Evolutionary conservation across 768 basidiomycete genomes (phyloP), one percentile per base, ranked within the genome.

Genomic region (Lactarius vividus): DNA sequence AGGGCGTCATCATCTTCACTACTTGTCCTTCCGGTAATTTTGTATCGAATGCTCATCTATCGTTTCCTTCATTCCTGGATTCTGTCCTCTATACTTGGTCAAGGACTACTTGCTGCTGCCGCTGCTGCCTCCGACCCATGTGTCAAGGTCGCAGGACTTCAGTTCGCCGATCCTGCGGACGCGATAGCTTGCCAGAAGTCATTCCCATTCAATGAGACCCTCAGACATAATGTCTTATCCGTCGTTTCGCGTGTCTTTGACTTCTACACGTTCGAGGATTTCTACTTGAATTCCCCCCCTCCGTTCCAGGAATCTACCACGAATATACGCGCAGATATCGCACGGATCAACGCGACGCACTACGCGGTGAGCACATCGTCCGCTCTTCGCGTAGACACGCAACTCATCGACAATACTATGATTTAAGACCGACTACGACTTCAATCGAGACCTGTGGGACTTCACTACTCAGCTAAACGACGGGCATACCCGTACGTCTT

Each of bases 361-460:
- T 88, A 81, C 57, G 73, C 72, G 67, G 85, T 84, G 65, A 60
- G 75, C 59, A 5, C 18, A 11, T 37, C 44, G 9, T 42, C 10
- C 29, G 0, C 29, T 3, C 46, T 42, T 9, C 18, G 10, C 2
- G 8, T 7, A 4, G 18, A 8, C 9, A 3, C 18, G 29, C 31
- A 18, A n/a, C 31, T 42, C 35, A 35, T 35, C 35, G 3, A 35
- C 10, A 35, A 11, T 11, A 11, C 10, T 33, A 33, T 9, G 31
- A 8, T 33, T 13, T 4, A 61, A 88, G 84, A 85, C 85, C 10
- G 87, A 88, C 66, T 88, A 85, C 66, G 86, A 86, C 71, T 87
- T 88, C 74, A 87, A 83, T 70, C 77, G 76, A 56, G 86, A 80
- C 46, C 70, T 88, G n/a, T 87, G 82, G 64, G 77, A 84, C 61